Percentiles rank a stretch among this genome's conserved stretches.
phyloP scores from a whole-genome alignment of 345 rosid species.

The Adansonia digitata region DNA sequence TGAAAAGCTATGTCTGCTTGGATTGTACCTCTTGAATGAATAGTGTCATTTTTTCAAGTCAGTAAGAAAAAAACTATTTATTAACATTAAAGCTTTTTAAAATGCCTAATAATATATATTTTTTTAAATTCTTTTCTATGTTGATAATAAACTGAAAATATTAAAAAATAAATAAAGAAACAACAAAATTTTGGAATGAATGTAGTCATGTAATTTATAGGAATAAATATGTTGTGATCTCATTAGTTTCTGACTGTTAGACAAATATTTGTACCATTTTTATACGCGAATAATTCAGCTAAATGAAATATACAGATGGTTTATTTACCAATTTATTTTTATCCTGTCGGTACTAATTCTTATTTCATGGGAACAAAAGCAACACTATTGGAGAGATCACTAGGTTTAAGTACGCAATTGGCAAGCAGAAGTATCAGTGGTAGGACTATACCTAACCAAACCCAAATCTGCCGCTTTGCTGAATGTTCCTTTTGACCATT shows the following conservation, averaged over 20 bases:
- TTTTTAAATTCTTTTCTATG: no score
- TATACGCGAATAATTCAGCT: background rate
- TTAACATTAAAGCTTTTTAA: no score
- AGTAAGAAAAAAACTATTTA: no score
- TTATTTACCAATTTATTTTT: no score
- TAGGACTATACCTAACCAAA: conserved; percentile 5
- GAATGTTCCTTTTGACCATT: conserved; percentile 1
- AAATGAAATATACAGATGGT: no score
- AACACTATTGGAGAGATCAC: background rate
- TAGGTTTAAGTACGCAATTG: background rate
- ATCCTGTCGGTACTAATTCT: background rate
- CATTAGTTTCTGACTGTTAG: no score
- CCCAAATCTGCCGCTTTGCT: conserved; percentile 13
- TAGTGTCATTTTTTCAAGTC: no score
- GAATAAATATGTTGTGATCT: background rate
- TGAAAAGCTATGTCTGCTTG: no score
- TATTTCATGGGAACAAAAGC: background rate
- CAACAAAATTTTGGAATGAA: background rate
- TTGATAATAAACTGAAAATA: background rate
- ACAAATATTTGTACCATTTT: no score
- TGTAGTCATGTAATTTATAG: background rate
- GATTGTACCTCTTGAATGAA: no score
- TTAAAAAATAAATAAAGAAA: no score
- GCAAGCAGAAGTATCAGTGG: conserved; percentile 17
- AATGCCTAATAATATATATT: no score